phyloP scores from a whole-genome alignment of 768 basidiomycete genomes.

The Zangia roseola region DNA sequence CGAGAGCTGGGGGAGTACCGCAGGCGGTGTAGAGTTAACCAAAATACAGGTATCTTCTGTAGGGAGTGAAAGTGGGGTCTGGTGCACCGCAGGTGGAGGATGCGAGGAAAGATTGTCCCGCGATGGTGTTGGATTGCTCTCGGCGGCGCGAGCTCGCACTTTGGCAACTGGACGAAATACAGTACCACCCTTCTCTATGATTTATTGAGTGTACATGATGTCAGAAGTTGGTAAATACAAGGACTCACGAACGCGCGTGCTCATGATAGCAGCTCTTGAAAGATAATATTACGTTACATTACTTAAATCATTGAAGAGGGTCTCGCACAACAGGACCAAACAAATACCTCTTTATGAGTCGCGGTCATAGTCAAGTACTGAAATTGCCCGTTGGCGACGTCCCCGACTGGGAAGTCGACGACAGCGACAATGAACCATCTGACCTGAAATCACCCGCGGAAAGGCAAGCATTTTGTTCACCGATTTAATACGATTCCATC shows the following conservation, averaged over 20 bases:
- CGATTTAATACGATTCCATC: neutral
- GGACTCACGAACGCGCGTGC: slow-evolving; percentile 60
- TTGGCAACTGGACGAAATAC: slow-evolving; percentile 69
- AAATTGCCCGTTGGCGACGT: slow-evolving; percentile 55
- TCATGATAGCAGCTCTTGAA: slow-evolving; percentile 41
- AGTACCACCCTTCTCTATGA: slow-evolving; percentile 66
- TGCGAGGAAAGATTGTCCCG: slow-evolving; percentile 15
- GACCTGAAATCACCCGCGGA: slow-evolving; percentile 50
- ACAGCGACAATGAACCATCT: slow-evolving; percentile 39
- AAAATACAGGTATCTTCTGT: neutral
- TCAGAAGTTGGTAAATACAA: slow-evolving; percentile 1
- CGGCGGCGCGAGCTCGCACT: slow-evolving; percentile 44
- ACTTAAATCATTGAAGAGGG: neutral
- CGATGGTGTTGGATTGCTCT: slow-evolving; percentile 18
- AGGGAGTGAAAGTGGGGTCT: neutral
- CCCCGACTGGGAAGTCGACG: slow-evolving; percentile 60
- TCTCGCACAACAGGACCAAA: slow-evolving; percentile 27
- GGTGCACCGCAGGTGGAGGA: slow-evolving; percentile 5
- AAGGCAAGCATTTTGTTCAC: slow-evolving; percentile 43
- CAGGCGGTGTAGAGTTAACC: slow-evolving; percentile 3
- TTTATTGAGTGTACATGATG: neutral
- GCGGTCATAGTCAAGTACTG: slow-evolving; percentile 26
- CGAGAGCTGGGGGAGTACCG: slow-evolving; percentile 6
- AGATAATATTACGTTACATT: too few relatives aligned
- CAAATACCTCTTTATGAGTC: slow-evolving; percentile 24